phyloP scores from a whole-genome alignment of 2,329 filamentous ascomycete species.

The Chaetothyriales sp. region DNA sequence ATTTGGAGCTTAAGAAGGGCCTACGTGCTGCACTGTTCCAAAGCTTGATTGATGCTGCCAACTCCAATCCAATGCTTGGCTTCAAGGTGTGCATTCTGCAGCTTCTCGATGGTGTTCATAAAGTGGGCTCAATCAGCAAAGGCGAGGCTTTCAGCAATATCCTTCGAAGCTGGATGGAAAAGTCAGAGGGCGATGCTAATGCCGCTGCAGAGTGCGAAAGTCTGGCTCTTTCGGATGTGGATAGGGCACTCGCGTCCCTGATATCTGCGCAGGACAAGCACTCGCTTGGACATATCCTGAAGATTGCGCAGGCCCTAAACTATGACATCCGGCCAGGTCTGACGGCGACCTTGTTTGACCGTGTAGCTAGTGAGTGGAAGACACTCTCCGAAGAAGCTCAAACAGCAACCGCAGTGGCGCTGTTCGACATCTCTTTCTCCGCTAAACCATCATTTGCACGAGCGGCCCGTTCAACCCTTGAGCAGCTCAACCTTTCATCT shows the following conservation, averaged over 20 bases:
- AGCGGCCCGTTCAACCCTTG: slow-evolving; percentile 11
- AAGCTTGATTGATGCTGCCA: slow-evolving; percentile 61
- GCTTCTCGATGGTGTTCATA: slow-evolving; percentile 56
- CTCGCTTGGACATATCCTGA: slow-evolving; percentile 41
- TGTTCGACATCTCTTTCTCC: slow-evolving; percentile 31
- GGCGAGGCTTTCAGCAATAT: slow-evolving; percentile 64
- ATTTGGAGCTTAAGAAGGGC: slow-evolving; percentile 46
- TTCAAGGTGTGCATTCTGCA: slow-evolving; percentile 62
- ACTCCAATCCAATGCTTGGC: slow-evolving; percentile 51
- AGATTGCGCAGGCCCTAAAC: slow-evolving; percentile 21
- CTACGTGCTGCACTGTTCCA: slow-evolving; percentile 52
- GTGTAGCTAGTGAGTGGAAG: slow-evolving; percentile 59
- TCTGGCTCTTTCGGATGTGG: slow-evolving; percentile 35
- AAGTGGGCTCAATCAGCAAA: slow-evolving; percentile 58
- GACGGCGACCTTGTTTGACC: slow-evolving; percentile 48
- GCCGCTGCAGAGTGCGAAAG: slow-evolving; percentile 38
- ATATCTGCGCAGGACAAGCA: slow-evolving; percentile 45
- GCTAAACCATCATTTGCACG: slow-evolving; percentile 16
- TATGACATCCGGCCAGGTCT: slow-evolving; percentile 30
- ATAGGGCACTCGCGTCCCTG: slow-evolving; percentile 39
- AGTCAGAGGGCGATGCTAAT: slow-evolving; percentile 39
- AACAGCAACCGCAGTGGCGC: slow-evolving; percentile 23
- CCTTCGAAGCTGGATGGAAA: slow-evolving; percentile 53
- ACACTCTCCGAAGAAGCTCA: slow-evolving; percentile 27
- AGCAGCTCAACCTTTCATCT: slow-evolving; percentile 10